Conservation (phyloP, 345 rosid species). For the Linum trigynum region DNA sequence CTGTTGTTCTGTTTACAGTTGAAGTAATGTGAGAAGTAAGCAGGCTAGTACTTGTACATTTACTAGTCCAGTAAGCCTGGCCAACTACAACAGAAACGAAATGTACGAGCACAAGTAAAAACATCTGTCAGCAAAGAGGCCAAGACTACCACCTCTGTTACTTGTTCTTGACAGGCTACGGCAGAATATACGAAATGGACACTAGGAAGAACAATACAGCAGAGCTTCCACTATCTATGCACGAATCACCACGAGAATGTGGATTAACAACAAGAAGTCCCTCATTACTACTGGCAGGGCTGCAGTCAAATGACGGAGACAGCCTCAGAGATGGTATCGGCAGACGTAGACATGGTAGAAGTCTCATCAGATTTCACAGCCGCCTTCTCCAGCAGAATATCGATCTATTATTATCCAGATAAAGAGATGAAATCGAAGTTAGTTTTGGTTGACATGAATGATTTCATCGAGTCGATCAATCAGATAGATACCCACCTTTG, state of each 20-base stretch:
- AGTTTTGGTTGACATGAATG: background rate
- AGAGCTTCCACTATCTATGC: too few species aligned
- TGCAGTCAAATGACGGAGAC: background rate
- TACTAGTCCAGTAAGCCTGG: background rate
- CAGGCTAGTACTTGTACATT: background rate
- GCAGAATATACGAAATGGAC: too few species aligned
- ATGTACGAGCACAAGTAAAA: background rate
- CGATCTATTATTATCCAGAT: constrained; percentile 14
- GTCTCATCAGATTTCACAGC: constrained; percentile 15
- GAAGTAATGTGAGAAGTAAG: background rate
- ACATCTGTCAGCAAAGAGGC: too few species aligned
- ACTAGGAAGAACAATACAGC: too few species aligned
- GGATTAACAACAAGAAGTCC: background rate
- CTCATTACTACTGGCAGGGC: background rate
- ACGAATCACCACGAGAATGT: too few species aligned
- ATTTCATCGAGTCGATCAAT: background rate
- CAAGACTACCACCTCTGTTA: too few species aligned
- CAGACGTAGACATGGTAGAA: background rate
- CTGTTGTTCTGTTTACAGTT: background rate
- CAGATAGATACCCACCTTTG: constrained; percentile 16
- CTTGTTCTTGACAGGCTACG: too few species aligned
- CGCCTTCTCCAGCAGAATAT: constrained; percentile 27
- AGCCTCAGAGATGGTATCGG: background rate
- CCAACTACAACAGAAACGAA: background rate
- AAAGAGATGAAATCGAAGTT: background rate